These are phyloP conservation scores for Aristolochia contorta DNA, from an alignment of 164 flowering plant genomes.

Conservation along the genomic window DNA sequence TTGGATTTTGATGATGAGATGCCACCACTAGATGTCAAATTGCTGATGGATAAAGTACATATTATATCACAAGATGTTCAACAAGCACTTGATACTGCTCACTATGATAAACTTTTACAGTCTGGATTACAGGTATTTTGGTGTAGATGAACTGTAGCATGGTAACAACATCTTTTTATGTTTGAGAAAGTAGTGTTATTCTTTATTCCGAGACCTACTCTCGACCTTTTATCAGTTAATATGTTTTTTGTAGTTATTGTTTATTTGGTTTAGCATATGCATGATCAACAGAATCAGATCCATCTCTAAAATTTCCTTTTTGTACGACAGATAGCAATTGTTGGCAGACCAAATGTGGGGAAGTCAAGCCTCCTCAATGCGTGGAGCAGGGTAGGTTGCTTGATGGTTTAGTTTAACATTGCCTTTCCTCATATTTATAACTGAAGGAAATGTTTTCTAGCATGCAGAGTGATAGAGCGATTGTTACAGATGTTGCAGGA, in stretches of 20 bases:
- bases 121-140: conserved; percentile 84
- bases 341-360: conserved; percentile 99
- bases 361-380: conserved; percentile 98
- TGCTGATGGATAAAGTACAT: conserved; percentile 37
- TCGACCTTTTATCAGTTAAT: background rate
- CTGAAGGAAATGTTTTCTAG: conserved; percentile 25
- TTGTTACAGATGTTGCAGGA: conserved; percentile 94
- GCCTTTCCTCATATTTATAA: too few relatives aligned
- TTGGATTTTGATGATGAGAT: conserved; percentile 98
- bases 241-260: too few relatives aligned
- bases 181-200: background rate
- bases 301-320: too few relatives aligned
- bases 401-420: background rate
- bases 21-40: conserved; percentile 62
- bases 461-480: conserved; percentile 97
- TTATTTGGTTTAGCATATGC: background rate
- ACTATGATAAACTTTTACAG: conserved; percentile 77
- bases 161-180: background rate
- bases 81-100: conserved; percentile 73
- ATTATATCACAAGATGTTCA: conserved; percentile 60
- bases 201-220: background rate
- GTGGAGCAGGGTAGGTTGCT: conserved; percentile 90
- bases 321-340: conserved; percentile 72
- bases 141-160: background rate
- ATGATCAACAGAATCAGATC: background rate